These are phyloP conservation scores for Raphidocelis subcapitata DNA, from an alignment of 139 green algal genomes.

Conservation along the genomic window DNA sequence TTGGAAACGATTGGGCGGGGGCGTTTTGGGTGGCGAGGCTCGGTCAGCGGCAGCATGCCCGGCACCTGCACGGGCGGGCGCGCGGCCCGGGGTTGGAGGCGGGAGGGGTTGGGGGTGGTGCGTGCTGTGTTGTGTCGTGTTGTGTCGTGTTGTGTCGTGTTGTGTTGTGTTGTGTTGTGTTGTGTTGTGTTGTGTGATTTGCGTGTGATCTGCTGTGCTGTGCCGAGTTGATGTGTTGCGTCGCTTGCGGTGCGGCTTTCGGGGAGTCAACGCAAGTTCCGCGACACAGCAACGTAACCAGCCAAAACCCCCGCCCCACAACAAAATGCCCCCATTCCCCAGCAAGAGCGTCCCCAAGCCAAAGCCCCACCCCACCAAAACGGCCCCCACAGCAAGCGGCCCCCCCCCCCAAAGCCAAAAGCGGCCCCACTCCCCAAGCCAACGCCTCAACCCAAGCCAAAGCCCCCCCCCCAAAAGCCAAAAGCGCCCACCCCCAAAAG, in stretches of 20 bases:
- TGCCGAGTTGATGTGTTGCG: too few species aligned
- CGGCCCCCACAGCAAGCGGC: too few species aligned
- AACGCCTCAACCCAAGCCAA: background rate
- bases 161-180: background rate
- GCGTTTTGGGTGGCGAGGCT: conserved; percentile 3
- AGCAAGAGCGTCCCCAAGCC: too few species aligned
- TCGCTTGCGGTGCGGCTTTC: too few species aligned
- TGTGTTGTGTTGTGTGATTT: background rate
- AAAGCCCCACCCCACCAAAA: too few species aligned
- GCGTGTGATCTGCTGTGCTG: too few species aligned
- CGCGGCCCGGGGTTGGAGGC: background rate
- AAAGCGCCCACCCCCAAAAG: background rate
- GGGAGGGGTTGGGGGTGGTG: background rate
- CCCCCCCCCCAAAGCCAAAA: too few species aligned
- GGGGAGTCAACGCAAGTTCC: too few species aligned
- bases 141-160: background rate
- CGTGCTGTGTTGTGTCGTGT: background rate
- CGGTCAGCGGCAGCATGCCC: conserved; percentile 54
- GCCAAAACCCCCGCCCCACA: too few species aligned
- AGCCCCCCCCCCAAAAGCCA: background rate
- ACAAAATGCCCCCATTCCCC: too few species aligned
- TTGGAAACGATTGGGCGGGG: background rate
- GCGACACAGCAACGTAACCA: too few species aligned
- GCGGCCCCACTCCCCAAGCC: background rate
- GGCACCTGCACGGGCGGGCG: conserved; percentile 1